phyloP scores from a whole-genome alignment of 345 rosid species.

The Passiflora organensis region DNA sequence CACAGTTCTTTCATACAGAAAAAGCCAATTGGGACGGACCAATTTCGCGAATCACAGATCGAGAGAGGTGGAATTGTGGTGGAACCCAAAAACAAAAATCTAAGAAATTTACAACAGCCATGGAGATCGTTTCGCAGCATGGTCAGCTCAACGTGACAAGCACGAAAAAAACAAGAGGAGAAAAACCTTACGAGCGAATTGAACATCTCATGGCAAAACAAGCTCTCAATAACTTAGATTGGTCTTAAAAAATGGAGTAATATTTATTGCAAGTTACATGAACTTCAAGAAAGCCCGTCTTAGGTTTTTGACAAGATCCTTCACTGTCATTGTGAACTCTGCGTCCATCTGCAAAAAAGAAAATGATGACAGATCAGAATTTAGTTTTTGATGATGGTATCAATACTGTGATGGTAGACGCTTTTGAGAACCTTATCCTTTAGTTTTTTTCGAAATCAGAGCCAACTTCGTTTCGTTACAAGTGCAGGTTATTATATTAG shows the following conservation, averaged over 20 bases:
- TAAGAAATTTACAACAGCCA: not conserved
- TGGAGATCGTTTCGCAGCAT: not conserved
- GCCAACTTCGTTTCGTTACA: no score
- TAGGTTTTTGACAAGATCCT: constrained; percentile 52
- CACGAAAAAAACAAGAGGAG: not conserved
- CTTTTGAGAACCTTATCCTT: not conserved
- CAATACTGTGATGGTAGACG: no score
- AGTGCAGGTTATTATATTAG: no score
- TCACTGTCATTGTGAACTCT: constrained; percentile 31
- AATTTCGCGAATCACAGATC: no score
- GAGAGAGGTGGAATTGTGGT: no score
- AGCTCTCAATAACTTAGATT: not conserved
- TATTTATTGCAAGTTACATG: constrained; percentile 12
- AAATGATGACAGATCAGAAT: not conserved
- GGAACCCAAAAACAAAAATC: no score
- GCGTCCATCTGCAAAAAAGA: constrained; percentile 38
- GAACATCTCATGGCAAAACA: not conserved
- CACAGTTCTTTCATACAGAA: no score
- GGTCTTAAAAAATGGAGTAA: not conserved
- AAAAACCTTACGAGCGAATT: no score
- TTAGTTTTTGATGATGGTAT: no score
- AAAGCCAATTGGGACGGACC: no score
- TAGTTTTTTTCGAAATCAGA: not conserved
- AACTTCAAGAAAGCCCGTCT: constrained; percentile 36
- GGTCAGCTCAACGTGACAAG: not conserved